Evolutionary conservation across 495 filamentous ascomycete genomes (phyloP).

Genomic region (Gamarada debralockiae): DNA sequence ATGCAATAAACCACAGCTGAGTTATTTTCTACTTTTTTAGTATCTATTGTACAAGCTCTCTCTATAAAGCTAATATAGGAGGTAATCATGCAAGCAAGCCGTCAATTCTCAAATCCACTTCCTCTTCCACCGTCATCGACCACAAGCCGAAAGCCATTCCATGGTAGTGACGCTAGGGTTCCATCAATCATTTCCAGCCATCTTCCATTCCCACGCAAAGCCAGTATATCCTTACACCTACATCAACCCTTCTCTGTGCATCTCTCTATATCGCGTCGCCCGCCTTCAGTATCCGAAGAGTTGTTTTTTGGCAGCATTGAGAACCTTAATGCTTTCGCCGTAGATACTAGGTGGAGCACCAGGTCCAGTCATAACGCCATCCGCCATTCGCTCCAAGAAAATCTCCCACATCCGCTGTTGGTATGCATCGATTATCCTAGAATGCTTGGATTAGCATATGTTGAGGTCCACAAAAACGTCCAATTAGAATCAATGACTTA

Average conservation of each 20-base stretch:
- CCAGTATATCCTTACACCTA: not conserved
- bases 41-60: too few species aligned
- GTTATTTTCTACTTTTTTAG: too few species aligned
- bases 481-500: slow-evolving; percentile 2
- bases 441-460: not conserved
- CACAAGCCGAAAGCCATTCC: too few species aligned
- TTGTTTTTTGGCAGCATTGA: slow-evolving; percentile 15
- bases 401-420: slow-evolving; percentile 8
- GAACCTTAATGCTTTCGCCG: slow-evolving; percentile 7
- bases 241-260: not conserved
- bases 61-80: too few species aligned
- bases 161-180: too few species aligned
- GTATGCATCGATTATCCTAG: slow-evolving; percentile 13
- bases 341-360: not conserved
- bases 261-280: not conserved
- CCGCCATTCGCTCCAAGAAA: slow-evolving; percentile 4
- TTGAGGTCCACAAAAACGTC: too few species aligned
- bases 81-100: too few species aligned
- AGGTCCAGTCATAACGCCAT: not conserved
- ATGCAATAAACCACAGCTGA: too few species aligned
- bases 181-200: not conserved
- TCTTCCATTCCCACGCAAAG: not conserved
- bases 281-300: slow-evolving; percentile 6
- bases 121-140: too few species aligned
- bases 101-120: too few species aligned